phyloP scores from a whole-genome alignment of 352 stramenopile genomes.

The Ophiocytium majus region DNA sequence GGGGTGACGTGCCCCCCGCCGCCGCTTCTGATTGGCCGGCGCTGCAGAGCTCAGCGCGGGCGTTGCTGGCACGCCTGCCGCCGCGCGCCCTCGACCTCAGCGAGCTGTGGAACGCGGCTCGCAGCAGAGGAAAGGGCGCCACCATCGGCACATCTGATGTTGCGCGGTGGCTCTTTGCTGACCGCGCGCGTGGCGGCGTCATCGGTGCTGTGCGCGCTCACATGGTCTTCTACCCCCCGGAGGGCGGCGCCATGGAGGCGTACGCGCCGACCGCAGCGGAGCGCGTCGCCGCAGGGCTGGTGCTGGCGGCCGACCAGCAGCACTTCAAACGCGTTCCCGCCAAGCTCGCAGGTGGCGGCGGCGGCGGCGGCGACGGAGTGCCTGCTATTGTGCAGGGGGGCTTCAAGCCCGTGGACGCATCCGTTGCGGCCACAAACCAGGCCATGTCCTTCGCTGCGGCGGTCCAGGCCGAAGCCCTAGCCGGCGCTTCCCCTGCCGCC shows the following conservation, averaged over 20 bases:
- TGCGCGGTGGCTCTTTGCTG: conserved; percentile 40
- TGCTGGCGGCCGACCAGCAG: conserved; percentile 28
- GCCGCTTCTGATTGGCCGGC: not conserved
- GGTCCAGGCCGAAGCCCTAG: not conserved
- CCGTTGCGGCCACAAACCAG: conserved; percentile 24
- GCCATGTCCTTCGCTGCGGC: conserved; percentile 26
- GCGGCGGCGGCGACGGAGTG: too few relatives aligned
- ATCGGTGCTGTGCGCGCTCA: not conserved
- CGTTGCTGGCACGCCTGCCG: conserved; percentile 30
- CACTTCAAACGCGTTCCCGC: conserved; percentile 45
- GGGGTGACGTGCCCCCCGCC: not conserved
- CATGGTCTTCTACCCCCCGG: not conserved
- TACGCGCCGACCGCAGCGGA: conserved; percentile 28
- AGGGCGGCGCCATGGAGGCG: not conserved
- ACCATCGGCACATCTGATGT: conserved; percentile 32
- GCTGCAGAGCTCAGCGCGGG: conserved; percentile 30
- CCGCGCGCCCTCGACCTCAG: conserved; percentile 31
- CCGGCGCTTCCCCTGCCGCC: not conserved
- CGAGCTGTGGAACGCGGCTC: conserved; percentile 40
- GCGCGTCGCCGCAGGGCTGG: conserved; percentile 40
- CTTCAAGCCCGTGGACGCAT: conserved; percentile 29
- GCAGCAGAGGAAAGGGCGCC: conserved; percentile 37
- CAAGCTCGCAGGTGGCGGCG: too few relatives aligned
- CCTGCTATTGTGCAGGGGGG: too few relatives aligned
- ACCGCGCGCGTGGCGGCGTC: too few relatives aligned